Evolutionary conservation across 2,329 filamentous ascomycete genomes (phyloP), one percentile per base, ranked within the genome.

Genomic region (Aspergillus floridensis): DNA sequence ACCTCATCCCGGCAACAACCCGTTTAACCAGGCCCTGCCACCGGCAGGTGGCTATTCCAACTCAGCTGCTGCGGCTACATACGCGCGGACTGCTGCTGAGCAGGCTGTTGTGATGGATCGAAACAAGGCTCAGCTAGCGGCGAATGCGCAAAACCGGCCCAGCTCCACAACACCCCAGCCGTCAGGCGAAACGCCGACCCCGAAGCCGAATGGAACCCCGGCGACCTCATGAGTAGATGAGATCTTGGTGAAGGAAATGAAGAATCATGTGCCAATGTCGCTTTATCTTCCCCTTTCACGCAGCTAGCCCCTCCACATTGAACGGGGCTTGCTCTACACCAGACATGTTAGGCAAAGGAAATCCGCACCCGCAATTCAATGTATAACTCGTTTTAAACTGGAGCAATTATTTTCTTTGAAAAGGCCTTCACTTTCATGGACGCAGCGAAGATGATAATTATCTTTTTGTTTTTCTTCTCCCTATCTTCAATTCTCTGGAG

Each of bases 51-150:
- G 64, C 16, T 76, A 75, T 53, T 63, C 74, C 22, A 77, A 74
- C 56, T 74, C 68, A 12, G 70, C 75, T 12, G 70, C 73, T 12
- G 68, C 70, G 31, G 67, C 72, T 35, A 69, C 71, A n/a, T 76
- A 76, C 64, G 66, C 73, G 24, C 71, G 76, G 26, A 77, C 68
- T 66, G 73, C 74, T 16, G 71, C 75, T 46, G 76, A 78, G 54
- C 76, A 78, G 62, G 74, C 74, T 22, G 69, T 70, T 2, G 55
- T 76, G 49, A 74, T 76, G 67, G 74, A 76, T 35, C 68, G 74
- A 41, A 74, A 73, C 49, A 76, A 74, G 61, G 67, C 71, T n/a
- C 75, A 77, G 48, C 57, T 76, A 50, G 69, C 72, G 5, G 65
- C 66, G 32, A 70, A 71, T 47, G 63, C 64, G 31, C 70, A 70